These are phyloP conservation scores for Eruca vesicaria DNA, from an alignment of 441 rosid species.

Conservation along the genomic window DNA sequence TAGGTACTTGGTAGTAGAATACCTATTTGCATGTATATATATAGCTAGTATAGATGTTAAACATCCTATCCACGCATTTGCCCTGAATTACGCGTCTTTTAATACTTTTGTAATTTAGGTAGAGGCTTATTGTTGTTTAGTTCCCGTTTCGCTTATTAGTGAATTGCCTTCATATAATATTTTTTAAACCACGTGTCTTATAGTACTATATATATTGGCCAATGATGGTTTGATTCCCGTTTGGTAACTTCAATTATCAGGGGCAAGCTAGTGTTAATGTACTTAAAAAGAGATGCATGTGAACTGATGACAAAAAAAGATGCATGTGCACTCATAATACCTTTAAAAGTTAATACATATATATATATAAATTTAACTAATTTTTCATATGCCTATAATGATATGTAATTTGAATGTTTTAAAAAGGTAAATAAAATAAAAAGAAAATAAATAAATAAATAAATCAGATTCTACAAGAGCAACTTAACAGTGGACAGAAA, in stretches of 20 bases:
- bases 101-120: too few relatives aligned
- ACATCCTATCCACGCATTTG: not conserved
- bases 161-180: not conserved
- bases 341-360: too few relatives aligned
- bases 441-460: too few relatives aligned
- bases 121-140: too few relatives aligned
- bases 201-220: not conserved
- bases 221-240: not conserved
- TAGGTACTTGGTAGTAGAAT: not conserved
- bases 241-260: too few relatives aligned
- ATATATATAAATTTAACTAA: too few relatives aligned
- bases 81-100: not conserved
- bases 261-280: too few relatives aligned
- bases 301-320: too few relatives aligned
- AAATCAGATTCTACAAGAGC: too few relatives aligned
- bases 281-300: too few relatives aligned
- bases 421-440: not conserved
- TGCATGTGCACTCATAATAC: not conserved
- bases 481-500: not conserved
- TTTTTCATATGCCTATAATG: not conserved
- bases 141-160: too few relatives aligned
- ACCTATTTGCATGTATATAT: not conserved
- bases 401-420: too few relatives aligned
- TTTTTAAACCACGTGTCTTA: not conserved
- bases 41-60: not conserved